These are phyloP conservation scores for Entamoeba dispar DNA, from an alignment of 208 protist species.

Conservation along the genomic window DNA sequence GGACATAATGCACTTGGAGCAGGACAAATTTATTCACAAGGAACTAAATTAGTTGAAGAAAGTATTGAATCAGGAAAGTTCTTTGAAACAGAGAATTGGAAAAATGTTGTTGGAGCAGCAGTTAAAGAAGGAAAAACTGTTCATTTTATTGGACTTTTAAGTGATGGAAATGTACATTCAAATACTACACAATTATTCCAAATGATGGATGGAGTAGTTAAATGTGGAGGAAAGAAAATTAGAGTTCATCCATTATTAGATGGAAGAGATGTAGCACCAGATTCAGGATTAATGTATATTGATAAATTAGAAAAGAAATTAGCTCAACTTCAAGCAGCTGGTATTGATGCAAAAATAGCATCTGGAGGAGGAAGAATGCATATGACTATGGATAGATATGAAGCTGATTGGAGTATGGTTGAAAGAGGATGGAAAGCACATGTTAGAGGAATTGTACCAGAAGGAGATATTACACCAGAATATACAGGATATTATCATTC, in stretches of 20 bases:
- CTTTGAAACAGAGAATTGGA: background rate
- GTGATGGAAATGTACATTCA: constrained; percentile 9
- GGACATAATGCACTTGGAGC: background rate
- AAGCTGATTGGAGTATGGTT: background rate
- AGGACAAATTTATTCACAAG: background rate
- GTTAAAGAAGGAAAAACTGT: background rate
- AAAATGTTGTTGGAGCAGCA: background rate
- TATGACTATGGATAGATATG: constrained; percentile 12
- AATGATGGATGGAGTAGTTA: constrained; percentile 4
- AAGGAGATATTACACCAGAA: background rate
- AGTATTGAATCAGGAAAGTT: background rate
- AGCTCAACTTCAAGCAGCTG: background rate
- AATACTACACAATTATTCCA: background rate
- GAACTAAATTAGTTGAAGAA: background rate
- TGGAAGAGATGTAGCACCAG: constrained; percentile 7
- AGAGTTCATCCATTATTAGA: constrained; percentile 11
- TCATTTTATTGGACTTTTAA: constrained; percentile 3
- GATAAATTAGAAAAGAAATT: background rate
- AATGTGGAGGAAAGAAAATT: background rate
- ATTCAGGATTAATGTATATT: constrained; percentile 1
- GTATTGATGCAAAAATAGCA: background rate
- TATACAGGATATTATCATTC: background rate
- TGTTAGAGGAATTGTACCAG: background rate
- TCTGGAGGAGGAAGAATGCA: background rate
- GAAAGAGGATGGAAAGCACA: background rate